Percentiles rank a stretch among this genome's conserved stretches.
These are phyloP conservation scores for Pterocarpus santalinus DNA, from an alignment of 306 rosid genomes.

Conservation along the genomic window DNA sequence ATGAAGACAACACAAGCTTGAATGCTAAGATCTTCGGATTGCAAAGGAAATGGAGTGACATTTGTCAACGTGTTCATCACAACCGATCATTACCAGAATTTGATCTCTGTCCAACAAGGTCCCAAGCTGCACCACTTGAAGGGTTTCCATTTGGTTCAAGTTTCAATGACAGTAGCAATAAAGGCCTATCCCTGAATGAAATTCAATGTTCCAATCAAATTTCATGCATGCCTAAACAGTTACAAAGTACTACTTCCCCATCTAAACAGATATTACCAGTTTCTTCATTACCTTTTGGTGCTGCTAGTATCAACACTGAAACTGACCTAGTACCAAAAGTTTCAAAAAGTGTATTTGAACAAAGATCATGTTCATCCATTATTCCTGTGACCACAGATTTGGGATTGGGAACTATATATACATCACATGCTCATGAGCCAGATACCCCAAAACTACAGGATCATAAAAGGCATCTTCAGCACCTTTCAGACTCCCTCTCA, in stretches of 20 bases:
- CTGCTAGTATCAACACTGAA: slow-evolving; percentile 40
- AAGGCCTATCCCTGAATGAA: slow-evolving; percentile 54
- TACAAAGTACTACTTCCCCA: slow-evolving; percentile 39
- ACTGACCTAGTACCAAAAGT: slow-evolving; percentile 38
- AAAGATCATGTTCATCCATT: slow-evolving; percentile 53
- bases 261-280: slow-evolving; percentile 49
- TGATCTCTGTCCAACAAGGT: slow-evolving; percentile 55
- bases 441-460: slow-evolving; percentile 53
- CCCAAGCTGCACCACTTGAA: slow-evolving; percentile 57
- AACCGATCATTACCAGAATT: slow-evolving; percentile 54
- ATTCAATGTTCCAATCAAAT: slow-evolving; percentile 49
- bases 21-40: slow-evolving; percentile 58
- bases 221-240: slow-evolving; percentile 48
- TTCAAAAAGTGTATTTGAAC: slow-evolving; percentile 42
- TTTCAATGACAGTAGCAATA: slow-evolving; percentile 56
- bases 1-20: slow-evolving; percentile 60
- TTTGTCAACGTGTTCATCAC: slow-evolving; percentile 69
- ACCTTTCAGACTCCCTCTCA: slow-evolving; percentile 66
- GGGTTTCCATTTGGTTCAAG: slow-evolving; percentile 52
- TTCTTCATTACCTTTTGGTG: slow-evolving; percentile 54
- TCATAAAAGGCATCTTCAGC: slow-evolving; percentile 50
- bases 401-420: slow-evolving; percentile 83
- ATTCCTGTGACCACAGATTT: slow-evolving; percentile 89
- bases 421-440: slow-evolving; percentile 61
- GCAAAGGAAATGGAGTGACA: slow-evolving; percentile 83